Conservation (phyloP, 225 moss, liverwort and hornwort genomes). For the Bryum argenteum region DNA sequence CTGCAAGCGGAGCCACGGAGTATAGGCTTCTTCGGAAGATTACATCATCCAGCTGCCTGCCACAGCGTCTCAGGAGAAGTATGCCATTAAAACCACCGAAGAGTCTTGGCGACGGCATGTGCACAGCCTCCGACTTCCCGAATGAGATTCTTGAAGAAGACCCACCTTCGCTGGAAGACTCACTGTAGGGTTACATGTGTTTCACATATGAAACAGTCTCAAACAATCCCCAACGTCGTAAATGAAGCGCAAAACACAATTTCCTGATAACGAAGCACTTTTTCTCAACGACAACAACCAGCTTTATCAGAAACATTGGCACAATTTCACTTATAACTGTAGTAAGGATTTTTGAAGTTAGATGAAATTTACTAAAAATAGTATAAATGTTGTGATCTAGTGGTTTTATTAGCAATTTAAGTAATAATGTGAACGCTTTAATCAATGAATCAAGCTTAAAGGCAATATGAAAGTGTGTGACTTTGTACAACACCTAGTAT, state of each 20-base stretch:
- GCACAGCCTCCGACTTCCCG: conserved; percentile 26
- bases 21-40: conserved; percentile 37
- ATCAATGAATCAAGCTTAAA: too few relatives aligned
- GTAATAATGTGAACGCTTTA: too few relatives aligned
- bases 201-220: too few relatives aligned
- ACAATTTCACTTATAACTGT: conserved; percentile 14
- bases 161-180: conserved; percentile 24
- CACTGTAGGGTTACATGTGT: conserved; percentile 5
- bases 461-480: too few relatives aligned
- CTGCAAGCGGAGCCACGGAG: conserved; percentile 40
- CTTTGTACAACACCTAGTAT: too few relatives aligned
- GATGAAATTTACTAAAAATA: too few relatives aligned
- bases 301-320: neutral
- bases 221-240: conserved; percentile 10
- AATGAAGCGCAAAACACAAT: conserved; percentile 13
- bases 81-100: conserved; percentile 43
- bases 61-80: conserved; percentile 43
- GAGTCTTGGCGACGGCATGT: conserved; percentile 52
- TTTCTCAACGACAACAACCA: neutral
- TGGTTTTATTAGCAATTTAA: too few relatives aligned
- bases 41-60: conserved; percentile 45
- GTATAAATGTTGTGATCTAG: too few relatives aligned
- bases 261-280: neutral
- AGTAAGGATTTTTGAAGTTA: too few relatives aligned
- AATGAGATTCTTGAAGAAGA: conserved; percentile 25